Conservation (phyloP, 768 basidiomycete genomes). For the Serendipita sp. region DNA sequence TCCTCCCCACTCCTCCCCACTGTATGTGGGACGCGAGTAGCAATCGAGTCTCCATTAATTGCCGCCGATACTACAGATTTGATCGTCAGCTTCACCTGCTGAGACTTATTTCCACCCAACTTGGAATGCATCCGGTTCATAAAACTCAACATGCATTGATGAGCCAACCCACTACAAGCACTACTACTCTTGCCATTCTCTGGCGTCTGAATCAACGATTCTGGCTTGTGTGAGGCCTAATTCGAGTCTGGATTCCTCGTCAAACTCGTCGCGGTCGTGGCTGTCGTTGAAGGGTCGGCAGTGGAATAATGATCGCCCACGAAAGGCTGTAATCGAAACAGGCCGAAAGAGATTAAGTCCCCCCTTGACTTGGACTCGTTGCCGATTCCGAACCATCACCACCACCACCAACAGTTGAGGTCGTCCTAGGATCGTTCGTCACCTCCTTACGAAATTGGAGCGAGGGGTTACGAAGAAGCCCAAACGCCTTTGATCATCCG, state of each 20-base stretch:
- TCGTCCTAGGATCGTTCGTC: neutral
- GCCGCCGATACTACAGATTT: too few species aligned
- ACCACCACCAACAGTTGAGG: neutral
- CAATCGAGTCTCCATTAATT: neutral
- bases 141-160: neutral
- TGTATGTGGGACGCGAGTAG: neutral
- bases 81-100: neutral
- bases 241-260: neutral
- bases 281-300: neutral
- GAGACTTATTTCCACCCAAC: neutral
- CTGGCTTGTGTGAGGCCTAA: neutral
- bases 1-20: neutral
- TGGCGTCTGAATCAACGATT: neutral
- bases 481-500: neutral
- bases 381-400: neutral
- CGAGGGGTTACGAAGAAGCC: neutral
- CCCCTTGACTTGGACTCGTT: neutral
- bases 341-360: slow-evolving; percentile 1
- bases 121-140: neutral
- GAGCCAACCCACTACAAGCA: neutral
- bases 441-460: neutral
- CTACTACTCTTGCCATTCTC: too few species aligned
- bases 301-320: neutral
- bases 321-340: neutral
- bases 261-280: neutral